These are phyloP conservation scores for Tuber microsphaerosporum DNA, from an alignment of 495 filamentous ascomycete genomes.

Conservation along the genomic window DNA sequence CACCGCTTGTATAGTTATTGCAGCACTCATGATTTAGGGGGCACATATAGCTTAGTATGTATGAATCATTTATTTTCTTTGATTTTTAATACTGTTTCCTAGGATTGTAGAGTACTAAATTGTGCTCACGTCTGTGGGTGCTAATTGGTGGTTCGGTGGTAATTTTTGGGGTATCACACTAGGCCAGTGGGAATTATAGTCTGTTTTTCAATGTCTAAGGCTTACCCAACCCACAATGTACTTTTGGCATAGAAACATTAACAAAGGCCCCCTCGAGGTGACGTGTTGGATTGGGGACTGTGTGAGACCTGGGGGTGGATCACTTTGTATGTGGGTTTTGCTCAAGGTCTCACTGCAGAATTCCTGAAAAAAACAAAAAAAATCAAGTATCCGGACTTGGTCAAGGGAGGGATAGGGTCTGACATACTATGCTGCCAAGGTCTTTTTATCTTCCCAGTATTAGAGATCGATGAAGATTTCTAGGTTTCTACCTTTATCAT, in stretches of 20 bases:
- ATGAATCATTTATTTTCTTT: neutral
- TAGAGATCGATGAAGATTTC: neutral
- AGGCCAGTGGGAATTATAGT: neutral
- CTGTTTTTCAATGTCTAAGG: neutral
- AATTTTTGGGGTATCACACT: neutral
- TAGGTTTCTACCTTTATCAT: neutral
- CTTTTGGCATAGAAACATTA: too few relatives aligned
- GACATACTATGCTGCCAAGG: too few relatives aligned
- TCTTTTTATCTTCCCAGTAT: neutral
- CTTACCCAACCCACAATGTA: neutral
- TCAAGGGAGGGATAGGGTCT: too few relatives aligned
- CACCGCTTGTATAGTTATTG: neutral
- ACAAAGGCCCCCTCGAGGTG: neutral
- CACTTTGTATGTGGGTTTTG: neutral
- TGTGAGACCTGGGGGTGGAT: neutral
- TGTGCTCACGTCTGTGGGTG: neutral
- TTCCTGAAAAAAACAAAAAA: too few relatives aligned
- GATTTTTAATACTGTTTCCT: neutral
- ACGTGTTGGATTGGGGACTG: neutral
- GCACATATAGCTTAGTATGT: neutral
- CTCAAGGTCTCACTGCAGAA: too few relatives aligned
- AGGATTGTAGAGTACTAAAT: neutral
- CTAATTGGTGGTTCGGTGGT: neutral
- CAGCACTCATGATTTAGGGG: neutral
- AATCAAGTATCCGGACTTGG: too few relatives aligned